A percentile compares a stretch with the other conserved stretches of the same genome.
These are phyloP conservation scores for Phyllosticta ampelicida DNA, from an alignment of 2,329 filamentous ascomycete genomes.

Conservation along the genomic window DNA sequence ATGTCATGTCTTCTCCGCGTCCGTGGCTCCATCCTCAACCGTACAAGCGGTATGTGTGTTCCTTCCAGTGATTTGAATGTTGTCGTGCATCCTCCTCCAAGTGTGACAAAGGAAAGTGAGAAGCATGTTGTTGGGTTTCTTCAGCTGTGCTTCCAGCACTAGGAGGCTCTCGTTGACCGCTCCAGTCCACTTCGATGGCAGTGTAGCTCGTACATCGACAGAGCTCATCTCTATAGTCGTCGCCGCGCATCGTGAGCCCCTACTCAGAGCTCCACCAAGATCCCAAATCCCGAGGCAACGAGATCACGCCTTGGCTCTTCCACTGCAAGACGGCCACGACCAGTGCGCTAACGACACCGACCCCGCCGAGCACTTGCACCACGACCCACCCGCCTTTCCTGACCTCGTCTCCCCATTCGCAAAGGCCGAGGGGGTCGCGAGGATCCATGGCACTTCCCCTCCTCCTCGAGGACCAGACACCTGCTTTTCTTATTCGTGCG, in stretches of 20 bases:
- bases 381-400: constrained; percentile 55
- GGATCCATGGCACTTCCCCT: constrained; percentile 28
- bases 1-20: not conserved
- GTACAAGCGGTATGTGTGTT: not conserved
- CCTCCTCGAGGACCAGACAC: constrained; percentile 15
- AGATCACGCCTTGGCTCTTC: not conserved
- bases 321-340: constrained; percentile 36
- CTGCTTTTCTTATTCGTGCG: constrained; percentile 22
- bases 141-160: not conserved
- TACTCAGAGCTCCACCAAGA: not conserved
- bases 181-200: not conserved
- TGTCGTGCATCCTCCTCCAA: not conserved
- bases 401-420: constrained; percentile 57
- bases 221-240: not conserved
- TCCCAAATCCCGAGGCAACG: not conserved
- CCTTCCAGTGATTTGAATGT: not conserved
- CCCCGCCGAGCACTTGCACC: constrained; percentile 61
- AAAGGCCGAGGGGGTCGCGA: constrained; percentile 69
- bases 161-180: not conserved
- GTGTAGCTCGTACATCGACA: not conserved
- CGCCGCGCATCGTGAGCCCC: not conserved
- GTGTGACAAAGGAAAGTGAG: not conserved
- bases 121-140: not conserved
- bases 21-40: not conserved
- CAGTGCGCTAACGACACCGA: constrained; percentile 64